Evolutionary conservation across 176 grass and related monocot species (phyloP).

Genomic region (Oryza rufipogon): DNA sequence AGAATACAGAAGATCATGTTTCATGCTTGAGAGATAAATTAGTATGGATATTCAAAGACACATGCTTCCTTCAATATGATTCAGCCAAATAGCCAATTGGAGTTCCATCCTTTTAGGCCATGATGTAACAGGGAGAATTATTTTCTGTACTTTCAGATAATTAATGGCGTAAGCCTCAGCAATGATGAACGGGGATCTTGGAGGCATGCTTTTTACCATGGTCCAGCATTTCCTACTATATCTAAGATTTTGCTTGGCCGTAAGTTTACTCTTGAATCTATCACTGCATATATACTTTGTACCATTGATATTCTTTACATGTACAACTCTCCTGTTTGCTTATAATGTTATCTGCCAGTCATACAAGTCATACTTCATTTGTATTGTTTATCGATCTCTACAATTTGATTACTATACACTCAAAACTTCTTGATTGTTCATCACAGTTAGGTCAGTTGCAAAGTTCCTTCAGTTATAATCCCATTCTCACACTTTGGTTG

Average conservation of each 20-base stretch:
- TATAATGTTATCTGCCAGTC: background rate
- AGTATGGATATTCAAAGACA: slow-evolving; percentile 15
- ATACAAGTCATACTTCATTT: background rate
- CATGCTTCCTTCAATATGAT: background rate
- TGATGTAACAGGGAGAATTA: slow-evolving; percentile 19
- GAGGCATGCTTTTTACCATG: slow-evolving; percentile 68
- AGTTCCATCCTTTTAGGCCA: slow-evolving; percentile 4
- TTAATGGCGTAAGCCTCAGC: slow-evolving; percentile 40
- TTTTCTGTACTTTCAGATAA: slow-evolving; percentile 57
- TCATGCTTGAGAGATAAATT: slow-evolving; percentile 22
- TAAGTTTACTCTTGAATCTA: slow-evolving; percentile 45
- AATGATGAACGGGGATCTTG: slow-evolving; percentile 61
- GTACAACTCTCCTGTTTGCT: background rate
- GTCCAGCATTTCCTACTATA: slow-evolving; percentile 81
- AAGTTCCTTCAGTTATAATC: slow-evolving; percentile 30
- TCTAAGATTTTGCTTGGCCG: slow-evolving; percentile 76
- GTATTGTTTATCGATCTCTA: background rate
- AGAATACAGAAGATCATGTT: slow-evolving; percentile 7
- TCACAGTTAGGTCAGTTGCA: slow-evolving; percentile 19
- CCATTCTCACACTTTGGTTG: slow-evolving; percentile 42
- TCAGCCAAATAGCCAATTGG: slow-evolving; percentile 35
- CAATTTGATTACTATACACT: slow-evolving; percentile 6
- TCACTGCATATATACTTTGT: background rate
- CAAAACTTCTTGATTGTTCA: slow-evolving; percentile 23
- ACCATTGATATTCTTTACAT: background rate